phyloP scores from a whole-genome alignment of 768 basidiomycete genomes.

The Naematelia aurantialba region DNA sequence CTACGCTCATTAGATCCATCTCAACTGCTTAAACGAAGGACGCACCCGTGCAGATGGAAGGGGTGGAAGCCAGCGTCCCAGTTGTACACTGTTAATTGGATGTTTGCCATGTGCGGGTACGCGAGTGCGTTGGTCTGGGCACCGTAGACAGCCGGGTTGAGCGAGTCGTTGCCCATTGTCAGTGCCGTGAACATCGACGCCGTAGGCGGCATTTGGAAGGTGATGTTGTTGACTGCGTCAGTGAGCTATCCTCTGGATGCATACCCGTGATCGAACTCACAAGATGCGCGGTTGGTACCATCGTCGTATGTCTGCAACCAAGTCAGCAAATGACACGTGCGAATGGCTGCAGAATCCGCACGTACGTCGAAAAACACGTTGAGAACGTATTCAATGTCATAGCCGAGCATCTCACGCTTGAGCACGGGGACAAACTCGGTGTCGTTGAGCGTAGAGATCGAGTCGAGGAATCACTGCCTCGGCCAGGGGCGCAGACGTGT shows the following conservation, averaged over 20 bases:
- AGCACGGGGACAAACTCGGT: slow-evolving; percentile 64
- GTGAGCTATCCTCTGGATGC: not conserved
- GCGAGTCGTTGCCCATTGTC: slow-evolving; percentile 63
- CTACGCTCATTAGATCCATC: slow-evolving; percentile 14
- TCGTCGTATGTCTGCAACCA: slow-evolving; percentile 57
- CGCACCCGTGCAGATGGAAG: slow-evolving; percentile 78
- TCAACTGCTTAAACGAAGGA: not conserved
- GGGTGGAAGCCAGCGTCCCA: slow-evolving; percentile 47
- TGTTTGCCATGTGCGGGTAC: slow-evolving; percentile 67
- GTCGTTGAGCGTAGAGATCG: slow-evolving; percentile 34
- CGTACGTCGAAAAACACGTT: slow-evolving; percentile 65
- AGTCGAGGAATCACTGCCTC: slow-evolving; percentile 56
- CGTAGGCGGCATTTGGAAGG: slow-evolving; percentile 56
- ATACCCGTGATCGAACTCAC: slow-evolving; percentile 28
- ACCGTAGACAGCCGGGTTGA: slow-evolving; percentile 69
- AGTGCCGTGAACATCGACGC: slow-evolving; percentile 73
- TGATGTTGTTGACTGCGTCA: slow-evolving; percentile 41
- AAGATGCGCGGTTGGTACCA: slow-evolving; percentile 49
- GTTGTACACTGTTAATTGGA: slow-evolving; percentile 64
- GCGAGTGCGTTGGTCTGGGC: slow-evolving; percentile 64
- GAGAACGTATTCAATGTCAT: slow-evolving; percentile 62
- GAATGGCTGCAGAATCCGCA: not conserved
- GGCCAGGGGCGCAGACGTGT: slow-evolving; percentile 56
- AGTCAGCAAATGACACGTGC: not conserved
- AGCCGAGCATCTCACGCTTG: slow-evolving; percentile 54